These are phyloP conservation scores for Sporothrix euskadiensis DNA, from an alignment of 2,329 filamentous ascomycete genomes.

Conservation along the genomic window DNA sequence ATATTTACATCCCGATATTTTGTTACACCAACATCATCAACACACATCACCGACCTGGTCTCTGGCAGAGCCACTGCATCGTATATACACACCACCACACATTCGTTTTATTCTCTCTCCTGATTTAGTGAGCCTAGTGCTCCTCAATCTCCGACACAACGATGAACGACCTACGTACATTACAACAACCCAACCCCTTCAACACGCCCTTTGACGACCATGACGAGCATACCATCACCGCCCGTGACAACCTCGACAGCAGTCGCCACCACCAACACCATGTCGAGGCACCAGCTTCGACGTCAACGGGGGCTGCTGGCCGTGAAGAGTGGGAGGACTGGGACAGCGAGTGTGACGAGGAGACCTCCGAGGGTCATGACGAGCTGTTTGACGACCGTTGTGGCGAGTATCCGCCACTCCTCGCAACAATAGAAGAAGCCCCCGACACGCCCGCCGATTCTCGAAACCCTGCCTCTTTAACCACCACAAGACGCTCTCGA, in stretches of 20 bases:
- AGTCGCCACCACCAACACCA: background rate
- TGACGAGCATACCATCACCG: background rate
- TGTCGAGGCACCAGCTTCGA: background rate
- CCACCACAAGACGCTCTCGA: background rate
- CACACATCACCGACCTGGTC: background rate
- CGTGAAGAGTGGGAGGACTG: conserved; percentile 56
- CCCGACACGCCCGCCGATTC: background rate
- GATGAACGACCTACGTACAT: conserved; percentile 36
- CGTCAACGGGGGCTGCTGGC: background rate
- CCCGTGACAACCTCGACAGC: background rate
- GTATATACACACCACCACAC: conserved; percentile 2
- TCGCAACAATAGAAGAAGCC: conserved; percentile 26
- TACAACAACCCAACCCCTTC: conserved; percentile 32
- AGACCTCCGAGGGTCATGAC: conserved; percentile 37
- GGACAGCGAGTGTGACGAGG: conserved; percentile 57
- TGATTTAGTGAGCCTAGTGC: background rate
- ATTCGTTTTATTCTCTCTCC: background rate
- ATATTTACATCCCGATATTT: background rate
- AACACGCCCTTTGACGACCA: conserved; percentile 31
- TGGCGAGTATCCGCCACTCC: conserved; percentile 28
- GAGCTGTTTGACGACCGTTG: conserved; percentile 11
- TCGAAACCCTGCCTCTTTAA: background rate
- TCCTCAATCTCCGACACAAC: conserved; percentile 6
- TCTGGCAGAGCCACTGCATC: conserved; percentile 20
- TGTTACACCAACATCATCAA: conserved; percentile 1